These are phyloP conservation scores for Verruconis gallopava DNA, from an alignment of 2,329 filamentous ascomycete species.

Conservation along the genomic window DNA sequence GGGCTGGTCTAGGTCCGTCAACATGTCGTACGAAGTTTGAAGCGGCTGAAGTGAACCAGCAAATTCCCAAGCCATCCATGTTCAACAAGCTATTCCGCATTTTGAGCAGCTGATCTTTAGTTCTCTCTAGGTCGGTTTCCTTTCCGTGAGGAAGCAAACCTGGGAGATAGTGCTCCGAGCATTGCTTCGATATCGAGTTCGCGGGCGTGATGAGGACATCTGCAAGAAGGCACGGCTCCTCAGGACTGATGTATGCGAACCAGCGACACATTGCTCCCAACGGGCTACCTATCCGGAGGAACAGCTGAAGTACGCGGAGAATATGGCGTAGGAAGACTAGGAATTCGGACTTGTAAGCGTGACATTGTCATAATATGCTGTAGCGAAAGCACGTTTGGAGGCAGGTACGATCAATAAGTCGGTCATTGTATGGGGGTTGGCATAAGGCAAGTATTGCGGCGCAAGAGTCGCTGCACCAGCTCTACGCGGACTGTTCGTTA, in stretches of 20 bases:
- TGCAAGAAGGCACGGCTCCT: slow-evolving; percentile 40
- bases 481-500: no score
- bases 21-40: slow-evolving; percentile 17
- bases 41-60: slow-evolving; percentile 29
- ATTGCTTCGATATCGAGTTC: slow-evolving; percentile 24
- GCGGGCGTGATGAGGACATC: slow-evolving; percentile 38
- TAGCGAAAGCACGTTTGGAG: no score
- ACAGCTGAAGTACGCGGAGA: not conserved
- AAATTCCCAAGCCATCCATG: slow-evolving; percentile 42
- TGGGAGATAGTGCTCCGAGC: slow-evolving; percentile 39
- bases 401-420: no score
- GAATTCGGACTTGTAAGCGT: no score
- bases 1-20: slow-evolving; percentile 30
- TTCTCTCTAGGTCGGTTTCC: slow-evolving; percentile 27
- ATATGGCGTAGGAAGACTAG: no score
- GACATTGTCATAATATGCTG: no score
- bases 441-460: no score
- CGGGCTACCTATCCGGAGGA: no score
- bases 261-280: slow-evolving; percentile 43
- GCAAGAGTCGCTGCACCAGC: no score
- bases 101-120: slow-evolving; percentile 30
- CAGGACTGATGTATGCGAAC: slow-evolving; percentile 42
- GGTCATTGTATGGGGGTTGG: no score
- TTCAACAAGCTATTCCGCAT: slow-evolving; percentile 41
- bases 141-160: slow-evolving; percentile 34